Base-by-base conservation (phyloP, 2,329 filamentous ascomycete genomes). In the Beauveria caledonica region DNA sequence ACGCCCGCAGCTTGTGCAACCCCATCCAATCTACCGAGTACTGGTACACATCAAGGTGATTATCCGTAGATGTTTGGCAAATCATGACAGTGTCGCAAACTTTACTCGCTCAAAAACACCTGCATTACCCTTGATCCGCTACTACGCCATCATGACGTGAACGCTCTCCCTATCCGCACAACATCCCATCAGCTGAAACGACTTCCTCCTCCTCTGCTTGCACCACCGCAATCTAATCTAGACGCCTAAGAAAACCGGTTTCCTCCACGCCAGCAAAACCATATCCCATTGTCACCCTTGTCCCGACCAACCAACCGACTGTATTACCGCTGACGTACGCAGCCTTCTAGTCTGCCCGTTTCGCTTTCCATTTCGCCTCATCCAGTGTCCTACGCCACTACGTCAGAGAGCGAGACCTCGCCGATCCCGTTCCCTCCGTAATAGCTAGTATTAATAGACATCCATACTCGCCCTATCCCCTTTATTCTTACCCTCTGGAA, bases 91-190 rank as follows among this genome's bases (percentile, higher is more conserved):
- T n/a, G 21, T 17, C 19, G 10, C 39, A 44, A 46, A 50, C 48
- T 45, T 27, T 56, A 46, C 23, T 33, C 23, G 4, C 17, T 21
- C 39, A 10, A 17, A 29, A 19, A 8, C 48, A 50, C 17, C 48
- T 17, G 48, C 49, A 36, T 36, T 36, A 36, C 11, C 33, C 33
- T 4, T 23, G n/a, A 29, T 15, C 10, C 13, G 5, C 39, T 21
- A n/a, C n/a, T 56, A 56, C 53, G 53, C 40, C 53, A 56, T 56
- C 53, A 56, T 56, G 53, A 56, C 53, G 53, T 52, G 29, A 23
- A 52, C 33, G 7, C 7, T 50, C 19, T 19, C 29, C 40, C 53
- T 6, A 11, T 21, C 25, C 40, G 40, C 44, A 45, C 52, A 46
- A n/a, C 53, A n/a, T n/a, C 40, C 25, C 15, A 36, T 36, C 42